Percentiles rank a stretch among this genome's conserved stretches.
Evolutionary conservation across 495 filamentous ascomycete species (phyloP).

Genomic region (Aspergillus olivimuriae): DNA sequence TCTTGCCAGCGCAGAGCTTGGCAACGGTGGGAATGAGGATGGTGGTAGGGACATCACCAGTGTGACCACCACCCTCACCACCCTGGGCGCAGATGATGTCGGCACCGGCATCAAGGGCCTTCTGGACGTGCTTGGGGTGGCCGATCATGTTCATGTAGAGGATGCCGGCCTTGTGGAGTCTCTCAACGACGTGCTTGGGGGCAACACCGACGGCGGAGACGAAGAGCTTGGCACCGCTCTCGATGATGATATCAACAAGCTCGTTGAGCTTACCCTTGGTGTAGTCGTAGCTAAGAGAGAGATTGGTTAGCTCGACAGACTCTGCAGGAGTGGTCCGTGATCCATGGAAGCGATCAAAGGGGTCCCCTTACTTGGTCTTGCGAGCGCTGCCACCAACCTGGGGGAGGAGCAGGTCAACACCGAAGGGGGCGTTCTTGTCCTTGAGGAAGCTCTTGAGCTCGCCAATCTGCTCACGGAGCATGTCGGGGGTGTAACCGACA

Average conservation of each 20-base stretch:
- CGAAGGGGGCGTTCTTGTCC: conserved; percentile 98
- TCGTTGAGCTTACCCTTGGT: conserved; percentile 97
- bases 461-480: conserved; percentile 89
- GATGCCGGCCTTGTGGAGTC: conserved; percentile 77
- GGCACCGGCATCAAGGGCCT: conserved; percentile 80
- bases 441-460: conserved; percentile 86
- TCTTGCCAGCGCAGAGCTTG: conserved; percentile 71
- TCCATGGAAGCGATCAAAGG: background rate
- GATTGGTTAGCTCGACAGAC: conserved; percentile 13
- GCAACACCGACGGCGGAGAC: conserved; percentile 95
- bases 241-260: conserved; percentile 86
- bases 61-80: conserved; percentile 88
- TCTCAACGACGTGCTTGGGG: conserved; percentile 80
- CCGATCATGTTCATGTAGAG: conserved; percentile 99
- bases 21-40: conserved; percentile 88
- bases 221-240: conserved; percentile 84
- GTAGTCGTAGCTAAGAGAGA: conserved; percentile 80
- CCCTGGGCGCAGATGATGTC: conserved; percentile 94
- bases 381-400: conserved; percentile 90
- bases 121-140: conserved; percentile 96
- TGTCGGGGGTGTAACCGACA: conserved; percentile 93
- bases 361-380: conserved; percentile 75
- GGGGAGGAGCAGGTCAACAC: conserved; percentile 89
- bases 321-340: too few relatives aligned
- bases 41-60: conserved; percentile 82